Conservation (phyloP, 2,329 filamentous ascomycete species). For the Aspergillus sp. region DNA sequence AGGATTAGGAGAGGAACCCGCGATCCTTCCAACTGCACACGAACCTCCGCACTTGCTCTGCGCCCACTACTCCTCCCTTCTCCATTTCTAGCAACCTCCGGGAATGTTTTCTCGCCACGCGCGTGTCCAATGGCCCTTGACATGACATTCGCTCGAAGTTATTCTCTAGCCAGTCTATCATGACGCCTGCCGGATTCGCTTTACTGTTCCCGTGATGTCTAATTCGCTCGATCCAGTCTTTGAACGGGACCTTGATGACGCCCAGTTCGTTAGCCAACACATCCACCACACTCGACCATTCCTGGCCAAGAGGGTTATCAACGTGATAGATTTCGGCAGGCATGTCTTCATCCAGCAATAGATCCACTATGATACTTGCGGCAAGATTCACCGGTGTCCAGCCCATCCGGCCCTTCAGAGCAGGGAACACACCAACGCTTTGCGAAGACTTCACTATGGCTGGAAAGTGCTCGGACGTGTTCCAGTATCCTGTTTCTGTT, state of each 20-base stretch:
- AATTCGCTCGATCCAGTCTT: conserved; percentile 43
- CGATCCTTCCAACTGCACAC: conserved; percentile 13
- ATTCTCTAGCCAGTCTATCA: conserved; percentile 32
- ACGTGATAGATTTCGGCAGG: conserved; percentile 45
- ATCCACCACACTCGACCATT: conserved; percentile 39
- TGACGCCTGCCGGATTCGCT: conserved; percentile 30
- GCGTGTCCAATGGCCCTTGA: conserved; percentile 43
- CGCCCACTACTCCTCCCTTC: conserved; percentile 8
- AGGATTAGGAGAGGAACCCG: not conserved
- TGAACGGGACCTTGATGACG: conserved; percentile 38
- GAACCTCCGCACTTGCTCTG: conserved; percentile 12
- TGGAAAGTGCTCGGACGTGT: conserved; percentile 51
- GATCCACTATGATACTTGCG: conserved; percentile 34
- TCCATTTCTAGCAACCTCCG: conserved; percentile 4
- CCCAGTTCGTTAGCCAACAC: conserved; percentile 35
- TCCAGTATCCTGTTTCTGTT: conserved; percentile 54
- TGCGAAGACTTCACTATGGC: conserved; percentile 54
- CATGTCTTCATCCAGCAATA: conserved; percentile 25
- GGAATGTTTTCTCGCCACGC: conserved; percentile 38
- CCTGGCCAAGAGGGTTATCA: conserved; percentile 46
- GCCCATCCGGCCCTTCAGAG: conserved; percentile 40
- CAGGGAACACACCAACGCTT: conserved; percentile 44
- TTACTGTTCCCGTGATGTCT: conserved; percentile 14
- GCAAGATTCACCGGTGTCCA: conserved; percentile 51
- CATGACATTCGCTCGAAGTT: conserved; percentile 48